Evolutionary conservation across 73 alveolate species (phyloP).

Genomic region (Breviolum minutum): DNA sequence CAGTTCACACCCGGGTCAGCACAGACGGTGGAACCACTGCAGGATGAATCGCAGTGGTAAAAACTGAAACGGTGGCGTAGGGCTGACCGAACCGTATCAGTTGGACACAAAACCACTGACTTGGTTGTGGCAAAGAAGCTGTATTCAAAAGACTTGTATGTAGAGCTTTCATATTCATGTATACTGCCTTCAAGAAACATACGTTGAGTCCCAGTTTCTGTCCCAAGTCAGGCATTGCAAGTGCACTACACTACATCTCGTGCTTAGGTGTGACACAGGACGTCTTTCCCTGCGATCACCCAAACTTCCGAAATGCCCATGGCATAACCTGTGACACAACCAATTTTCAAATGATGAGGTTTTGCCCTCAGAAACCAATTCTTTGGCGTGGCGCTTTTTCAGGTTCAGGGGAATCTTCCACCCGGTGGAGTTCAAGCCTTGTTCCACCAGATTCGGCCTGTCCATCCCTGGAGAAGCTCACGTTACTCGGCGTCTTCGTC

Average conservation of each 20-base stretch:
- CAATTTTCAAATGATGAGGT: background rate
- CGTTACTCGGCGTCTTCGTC: constrained; percentile 50
- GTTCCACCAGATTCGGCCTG: constrained; percentile 72
- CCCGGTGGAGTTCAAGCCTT: constrained; percentile 62
- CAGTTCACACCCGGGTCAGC: constrained; percentile 13
- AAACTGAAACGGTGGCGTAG: constrained; percentile 72
- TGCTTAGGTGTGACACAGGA: constrained; percentile 18
- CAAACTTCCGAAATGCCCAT: background rate
- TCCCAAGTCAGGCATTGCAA: constrained; percentile 42
- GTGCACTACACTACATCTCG: constrained; percentile 21
- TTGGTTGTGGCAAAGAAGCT: background rate
- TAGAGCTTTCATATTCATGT: no score
- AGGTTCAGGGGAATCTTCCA: constrained; percentile 37
- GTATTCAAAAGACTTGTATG: no score
- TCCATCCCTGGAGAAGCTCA: constrained; percentile 74
- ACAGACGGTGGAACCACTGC: constrained; percentile 15
- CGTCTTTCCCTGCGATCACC: constrained; percentile 52
- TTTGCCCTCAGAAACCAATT: constrained; percentile 57
- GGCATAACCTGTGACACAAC: background rate
- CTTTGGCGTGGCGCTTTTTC: constrained; percentile 93
- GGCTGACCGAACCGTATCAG: constrained; percentile 74
- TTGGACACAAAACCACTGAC: constrained; percentile 15
- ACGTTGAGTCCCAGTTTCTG: background rate
- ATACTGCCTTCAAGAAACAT: no score
- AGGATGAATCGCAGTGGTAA: background rate